These are phyloP conservation scores for Acrocalymma vagum DNA, from an alignment of 2,329 filamentous ascomycete genomes.

Conservation along the genomic window DNA sequence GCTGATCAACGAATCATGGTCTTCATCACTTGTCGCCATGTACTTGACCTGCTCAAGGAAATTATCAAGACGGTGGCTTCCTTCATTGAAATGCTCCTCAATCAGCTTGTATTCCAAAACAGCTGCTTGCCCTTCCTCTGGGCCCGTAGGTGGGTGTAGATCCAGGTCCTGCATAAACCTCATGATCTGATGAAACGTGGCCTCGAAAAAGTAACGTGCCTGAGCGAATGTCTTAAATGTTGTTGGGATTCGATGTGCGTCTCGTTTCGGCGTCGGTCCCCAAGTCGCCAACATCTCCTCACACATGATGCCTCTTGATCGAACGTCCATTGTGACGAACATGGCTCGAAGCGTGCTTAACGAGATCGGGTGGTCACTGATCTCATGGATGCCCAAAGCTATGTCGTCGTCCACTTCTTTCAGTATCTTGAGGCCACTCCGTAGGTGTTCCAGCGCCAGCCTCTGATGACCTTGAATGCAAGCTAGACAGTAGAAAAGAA, in stretches of 20 bases:
- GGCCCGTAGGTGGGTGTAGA: slow-evolving; percentile 1
- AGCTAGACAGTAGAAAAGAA: slow-evolving; percentile 41
- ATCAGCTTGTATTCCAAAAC: slow-evolving; percentile 5
- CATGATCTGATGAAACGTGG: slow-evolving; percentile 31
- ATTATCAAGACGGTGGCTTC: slow-evolving; percentile 14
- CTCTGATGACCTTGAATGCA: slow-evolving; percentile 42
- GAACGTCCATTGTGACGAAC: slow-evolving; percentile 39
- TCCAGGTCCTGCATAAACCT: slow-evolving; percentile 31
- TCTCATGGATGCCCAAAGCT: slow-evolving; percentile 5
- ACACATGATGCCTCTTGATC: slow-evolving; percentile 38
- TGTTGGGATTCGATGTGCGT: slow-evolving; percentile 3
- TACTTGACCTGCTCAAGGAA: slow-evolving; percentile 13
- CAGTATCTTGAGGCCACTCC: slow-evolving; percentile 40
- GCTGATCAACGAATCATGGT: slow-evolving; percentile 12
- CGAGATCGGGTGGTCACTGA: slow-evolving; percentile 29
- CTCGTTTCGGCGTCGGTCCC: slow-evolving; percentile 26
- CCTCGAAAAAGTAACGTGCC: slow-evolving; percentile 26
- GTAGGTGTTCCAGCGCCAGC: slow-evolving; percentile 37
- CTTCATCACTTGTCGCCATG: slow-evolving; percentile 6
- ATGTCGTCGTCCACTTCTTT: slow-evolving; percentile 31
- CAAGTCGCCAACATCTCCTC: slow-evolving; percentile 27
- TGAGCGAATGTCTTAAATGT: slow-evolving; percentile 17
- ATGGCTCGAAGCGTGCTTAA: slow-evolving; percentile 37
- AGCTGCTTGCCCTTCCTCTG: slow-evolving; percentile 2
- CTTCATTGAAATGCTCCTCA: slow-evolving; percentile 6